Percentiles rank a stretch among this genome's conserved stretches.
phyloP scores from a whole-genome alignment of 1,284 basidiomycete species.

The Mycocalia duriaeana region DNA sequence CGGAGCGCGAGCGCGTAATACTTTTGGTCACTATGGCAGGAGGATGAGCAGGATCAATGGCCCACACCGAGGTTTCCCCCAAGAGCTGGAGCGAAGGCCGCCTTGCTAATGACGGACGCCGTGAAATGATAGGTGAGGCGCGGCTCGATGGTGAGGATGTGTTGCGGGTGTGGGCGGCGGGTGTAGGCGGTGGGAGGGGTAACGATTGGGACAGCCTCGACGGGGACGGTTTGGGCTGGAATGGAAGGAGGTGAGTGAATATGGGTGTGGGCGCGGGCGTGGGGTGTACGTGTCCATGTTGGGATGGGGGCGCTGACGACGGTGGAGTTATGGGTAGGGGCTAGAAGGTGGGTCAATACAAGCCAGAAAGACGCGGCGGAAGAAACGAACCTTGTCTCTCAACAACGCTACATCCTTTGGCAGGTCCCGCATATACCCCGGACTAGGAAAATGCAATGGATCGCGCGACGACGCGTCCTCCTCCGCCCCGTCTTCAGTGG shows the following conservation, averaged over 20 bases:
- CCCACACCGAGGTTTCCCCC: slow-evolving; percentile 6
- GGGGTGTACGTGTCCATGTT: background rate
- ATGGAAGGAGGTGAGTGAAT: background rate
- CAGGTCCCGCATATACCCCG: slow-evolving; percentile 9
- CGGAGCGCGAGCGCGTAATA: slow-evolving; percentile 5
- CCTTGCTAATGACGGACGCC: slow-evolving; percentile 8
- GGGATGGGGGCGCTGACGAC: background rate
- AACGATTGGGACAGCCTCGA: background rate
- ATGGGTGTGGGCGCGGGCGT: too few relatives aligned
- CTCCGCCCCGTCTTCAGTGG: too few relatives aligned
- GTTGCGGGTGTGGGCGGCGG: background rate
- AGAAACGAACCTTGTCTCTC: slow-evolving; percentile 2
- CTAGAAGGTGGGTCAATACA: background rate
- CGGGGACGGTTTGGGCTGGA: background rate
- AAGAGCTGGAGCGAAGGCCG: slow-evolving; percentile 10
- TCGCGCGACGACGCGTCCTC: slow-evolving; percentile 5
- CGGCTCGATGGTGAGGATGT: background rate
- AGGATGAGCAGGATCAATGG: background rate
- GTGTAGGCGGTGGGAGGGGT: too few relatives aligned
- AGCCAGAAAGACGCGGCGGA: background rate
- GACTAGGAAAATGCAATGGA: slow-evolving; percentile 13
- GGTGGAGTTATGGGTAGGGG: background rate
- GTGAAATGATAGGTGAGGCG: slow-evolving; percentile 1
- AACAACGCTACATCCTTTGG: slow-evolving; percentile 4
- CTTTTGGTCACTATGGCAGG: background rate